phyloP scores from a whole-genome alignment of 495 filamentous ascomycete genomes.

The Rostrohypoxylon terebratum region DNA sequence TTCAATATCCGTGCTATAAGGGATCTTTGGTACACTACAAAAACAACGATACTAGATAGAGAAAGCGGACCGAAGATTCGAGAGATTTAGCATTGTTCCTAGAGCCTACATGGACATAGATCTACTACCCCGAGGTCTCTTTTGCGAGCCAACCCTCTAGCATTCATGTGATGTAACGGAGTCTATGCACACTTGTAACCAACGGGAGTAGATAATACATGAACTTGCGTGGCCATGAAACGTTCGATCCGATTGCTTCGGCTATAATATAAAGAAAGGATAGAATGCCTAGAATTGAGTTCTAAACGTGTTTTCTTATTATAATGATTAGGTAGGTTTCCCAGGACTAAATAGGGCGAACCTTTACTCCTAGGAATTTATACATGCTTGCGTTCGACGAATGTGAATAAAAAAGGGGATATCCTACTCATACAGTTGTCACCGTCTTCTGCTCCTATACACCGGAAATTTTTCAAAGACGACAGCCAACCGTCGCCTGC shows the following conservation, averaged over 20 bases:
- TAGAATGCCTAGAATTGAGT: constrained; percentile 2
- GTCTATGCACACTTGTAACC: constrained; percentile 28
- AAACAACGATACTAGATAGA: not conserved
- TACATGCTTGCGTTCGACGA: constrained; percentile 36
- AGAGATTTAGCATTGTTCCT: not conserved
- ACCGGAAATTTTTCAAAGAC: constrained; percentile 41
- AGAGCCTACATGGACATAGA: not conserved
- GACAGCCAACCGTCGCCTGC: constrained; percentile 43
- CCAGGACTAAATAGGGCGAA: constrained; percentile 30
- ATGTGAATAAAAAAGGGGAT: constrained; percentile 42
- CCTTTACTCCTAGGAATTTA: constrained; percentile 32
- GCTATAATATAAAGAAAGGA: not conserved
- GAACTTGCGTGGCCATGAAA: constrained; percentile 20
- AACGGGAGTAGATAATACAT: constrained; percentile 1
- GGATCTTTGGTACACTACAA: not conserved
- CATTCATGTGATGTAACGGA: constrained; percentile 38
- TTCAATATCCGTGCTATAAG: not conserved
- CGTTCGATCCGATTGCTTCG: constrained; percentile 20
- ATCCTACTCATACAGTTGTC: constrained; percentile 52
- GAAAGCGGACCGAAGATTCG: not conserved
- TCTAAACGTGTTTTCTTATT: constrained; percentile 45
- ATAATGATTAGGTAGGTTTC: constrained; percentile 40
- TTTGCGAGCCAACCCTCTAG: constrained; percentile 15
- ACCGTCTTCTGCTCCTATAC: constrained; percentile 43
- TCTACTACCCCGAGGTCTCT: not conserved